Evolutionary conservation across 2,329 filamentous ascomycete species (phyloP).

Genomic region (Teratosphaeriaceae sp.): DNA sequence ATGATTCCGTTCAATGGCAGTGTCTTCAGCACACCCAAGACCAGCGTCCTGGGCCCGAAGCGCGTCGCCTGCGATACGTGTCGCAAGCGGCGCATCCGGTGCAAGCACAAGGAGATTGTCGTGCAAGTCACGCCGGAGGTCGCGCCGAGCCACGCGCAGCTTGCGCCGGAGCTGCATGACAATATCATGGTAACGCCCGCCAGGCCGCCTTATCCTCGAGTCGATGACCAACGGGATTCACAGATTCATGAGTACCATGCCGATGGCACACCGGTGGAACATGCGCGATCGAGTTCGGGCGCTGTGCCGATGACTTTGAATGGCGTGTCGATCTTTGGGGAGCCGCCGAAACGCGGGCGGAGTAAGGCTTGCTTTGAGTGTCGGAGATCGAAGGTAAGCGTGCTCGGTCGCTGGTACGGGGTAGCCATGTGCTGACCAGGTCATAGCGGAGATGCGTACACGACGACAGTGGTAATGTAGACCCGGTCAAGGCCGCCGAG

Average conservation of each 20-base stretch:
- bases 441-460: conserved; percentile 58
- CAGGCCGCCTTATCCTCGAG: neutral
- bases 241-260: conserved; percentile 5
- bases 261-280: conserved; percentile 11
- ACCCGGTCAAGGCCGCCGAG: conserved; percentile 58
- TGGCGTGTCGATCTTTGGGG: conserved; percentile 52
- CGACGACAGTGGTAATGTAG: conserved; percentile 57
- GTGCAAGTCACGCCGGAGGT: conserved; percentile 17
- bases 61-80: conserved; percentile 57
- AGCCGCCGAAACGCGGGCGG: conserved; percentile 32
- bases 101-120: conserved; percentile 56
- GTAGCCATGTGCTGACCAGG: conserved; percentile 10
- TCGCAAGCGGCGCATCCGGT: conserved; percentile 55
- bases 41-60: conserved; percentile 54
- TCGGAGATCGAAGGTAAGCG: conserved; percentile 58
- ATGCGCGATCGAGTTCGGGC: no score
- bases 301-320: conserved; percentile 49
- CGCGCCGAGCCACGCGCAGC: conserved; percentile 9
- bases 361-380: conserved; percentile 61
- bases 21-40: conserved; percentile 46
- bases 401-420: conserved; percentile 8
- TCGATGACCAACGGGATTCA: conserved; percentile 2
- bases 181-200: conserved; percentile 18
- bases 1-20: conserved; percentile 30
- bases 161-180: conserved; percentile 20